Base-by-base conservation (phyloP, 2,329 filamentous ascomycete species). In the Cadophora sp. region DNA sequence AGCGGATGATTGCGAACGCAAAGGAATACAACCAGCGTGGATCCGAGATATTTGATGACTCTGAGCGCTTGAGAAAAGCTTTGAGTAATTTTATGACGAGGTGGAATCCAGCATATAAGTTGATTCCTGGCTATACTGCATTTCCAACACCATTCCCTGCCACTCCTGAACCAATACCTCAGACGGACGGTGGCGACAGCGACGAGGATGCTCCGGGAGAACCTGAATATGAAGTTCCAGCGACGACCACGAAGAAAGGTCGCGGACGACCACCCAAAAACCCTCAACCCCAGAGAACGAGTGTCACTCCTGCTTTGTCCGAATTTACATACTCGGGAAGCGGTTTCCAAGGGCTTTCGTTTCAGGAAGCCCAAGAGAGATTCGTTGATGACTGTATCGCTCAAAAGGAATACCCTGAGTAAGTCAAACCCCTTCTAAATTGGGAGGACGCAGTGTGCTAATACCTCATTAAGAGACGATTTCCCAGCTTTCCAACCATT, bases 81-180 rank as follows among this genome's bases (percentile, higher is more conserved):
- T 85, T 95, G 50, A 94, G 92, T 78, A 95, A 94, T 76, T 93
- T 89, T 79, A 97, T 97, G 93, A 91, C 90, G 66, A 92, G 92
- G 78, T 86, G 91, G 74, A 97, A 97, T 75, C 93, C 94, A 16
- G 92, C 92, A 19, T 97, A 97, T 79, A 87, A 88, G 70, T 81
- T 66, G 24, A 87, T 71, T 83, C 84, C 86, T 27, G 82, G 82
- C 58, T 96, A 97, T 76, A 85, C 87, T 69, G 91, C 92, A 5
- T 84, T 91, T 56, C 87, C 93, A 6, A 93, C 92, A 1, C 92
- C 93, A 24, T 0, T 83, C 94, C 68, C 68, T 6, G 34, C 14
- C 31, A 19, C 91, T 91, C 0, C 51, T 53, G 61, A 58, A 51
- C 40, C 60, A 37, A 83, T 84, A n/a, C 31, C 31, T 16, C 83